Conservation (phyloP, 1,139 yeast genomes). For the Saccharomyces hybrid region DNA sequence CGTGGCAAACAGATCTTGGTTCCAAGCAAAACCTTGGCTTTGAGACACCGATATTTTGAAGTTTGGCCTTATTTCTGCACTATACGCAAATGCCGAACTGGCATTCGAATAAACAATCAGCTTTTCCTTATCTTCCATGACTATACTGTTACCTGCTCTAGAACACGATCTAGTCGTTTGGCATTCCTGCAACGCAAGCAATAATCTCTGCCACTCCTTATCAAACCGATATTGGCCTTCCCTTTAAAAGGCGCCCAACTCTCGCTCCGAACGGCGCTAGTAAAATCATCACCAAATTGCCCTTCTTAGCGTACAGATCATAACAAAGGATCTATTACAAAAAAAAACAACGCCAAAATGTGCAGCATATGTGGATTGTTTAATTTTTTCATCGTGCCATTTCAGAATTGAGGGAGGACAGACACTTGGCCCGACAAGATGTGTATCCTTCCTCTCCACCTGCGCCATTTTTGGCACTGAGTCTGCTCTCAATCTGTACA, state of each 20-base stretch:
- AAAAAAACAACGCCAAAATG: neutral
- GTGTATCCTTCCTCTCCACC: neutral
- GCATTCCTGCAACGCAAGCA: too few relatives aligned
- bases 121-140: neutral
- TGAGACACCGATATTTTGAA: slow-evolving; percentile 21
- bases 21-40: slow-evolving; percentile 30
- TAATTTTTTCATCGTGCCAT: neutral
- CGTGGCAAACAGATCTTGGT: slow-evolving; percentile 29
- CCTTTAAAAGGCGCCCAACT: neutral
- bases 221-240: neutral
- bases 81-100: slow-evolving; percentile 8
- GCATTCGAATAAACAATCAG: neutral
- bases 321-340: neutral
- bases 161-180: too few relatives aligned
- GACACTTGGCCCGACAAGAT: neutral
- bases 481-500: neutral
- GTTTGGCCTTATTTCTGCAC: slow-evolving; percentile 7
- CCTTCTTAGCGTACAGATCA: neutral
- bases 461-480: neutral
- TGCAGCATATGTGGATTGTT: neutral
- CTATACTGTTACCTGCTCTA: too few relatives aligned
- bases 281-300: neutral
- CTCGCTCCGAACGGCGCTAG: neutral
- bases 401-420: neutral
- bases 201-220: neutral